A percentile compares a stretch with the other conserved stretches of the same genome.
These are phyloP conservation scores for Colletotrichum eremochloae DNA, from an alignment of 2,329 filamentous ascomycete genomes.

Conservation along the genomic window DNA sequence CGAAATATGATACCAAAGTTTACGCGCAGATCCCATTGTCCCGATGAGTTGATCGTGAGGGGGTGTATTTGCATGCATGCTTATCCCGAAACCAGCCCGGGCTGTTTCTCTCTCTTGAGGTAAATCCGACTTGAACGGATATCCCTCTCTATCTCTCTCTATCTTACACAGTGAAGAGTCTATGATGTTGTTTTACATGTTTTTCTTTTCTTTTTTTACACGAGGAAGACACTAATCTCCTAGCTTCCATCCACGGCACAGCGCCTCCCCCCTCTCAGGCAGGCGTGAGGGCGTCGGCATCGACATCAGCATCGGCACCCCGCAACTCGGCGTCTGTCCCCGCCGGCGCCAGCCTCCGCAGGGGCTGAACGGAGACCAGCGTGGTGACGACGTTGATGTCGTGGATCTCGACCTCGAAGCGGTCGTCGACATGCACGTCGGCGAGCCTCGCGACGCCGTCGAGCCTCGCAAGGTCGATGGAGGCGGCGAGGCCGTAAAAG, in stretches of 20 bases:
- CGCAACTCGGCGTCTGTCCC: background rate
- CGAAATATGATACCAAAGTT: slow-evolving; percentile 37
- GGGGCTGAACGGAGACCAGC: slow-evolving; percentile 21
- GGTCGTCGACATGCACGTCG: slow-evolving; percentile 64
- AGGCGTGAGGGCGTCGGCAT: background rate
- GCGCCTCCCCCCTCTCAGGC: background rate
- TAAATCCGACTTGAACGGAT: no score
- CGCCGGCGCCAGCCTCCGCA: background rate
- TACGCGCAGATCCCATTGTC: background rate
- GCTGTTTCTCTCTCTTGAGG: background rate
- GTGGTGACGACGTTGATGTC: slow-evolving; percentile 61
- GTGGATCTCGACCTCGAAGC: slow-evolving; percentile 68
- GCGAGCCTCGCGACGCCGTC: slow-evolving; percentile 53
- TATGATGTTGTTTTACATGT: background rate
- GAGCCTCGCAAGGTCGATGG: slow-evolving; percentile 56
- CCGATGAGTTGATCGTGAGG: background rate
- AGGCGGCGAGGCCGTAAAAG: slow-evolving; percentile 63
- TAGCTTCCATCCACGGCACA: no score
- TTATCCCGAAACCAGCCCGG: background rate
- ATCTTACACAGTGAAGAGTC: slow-evolving; percentile 7
- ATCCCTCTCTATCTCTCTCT: background rate
- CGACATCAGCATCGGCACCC: background rate
- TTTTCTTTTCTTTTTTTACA: background rate
- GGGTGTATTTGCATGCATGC: background rate
- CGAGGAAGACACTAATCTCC: background rate